Base-by-base conservation (phyloP, 179 eudicot genomes). In the Drosera spatulata region DNA sequence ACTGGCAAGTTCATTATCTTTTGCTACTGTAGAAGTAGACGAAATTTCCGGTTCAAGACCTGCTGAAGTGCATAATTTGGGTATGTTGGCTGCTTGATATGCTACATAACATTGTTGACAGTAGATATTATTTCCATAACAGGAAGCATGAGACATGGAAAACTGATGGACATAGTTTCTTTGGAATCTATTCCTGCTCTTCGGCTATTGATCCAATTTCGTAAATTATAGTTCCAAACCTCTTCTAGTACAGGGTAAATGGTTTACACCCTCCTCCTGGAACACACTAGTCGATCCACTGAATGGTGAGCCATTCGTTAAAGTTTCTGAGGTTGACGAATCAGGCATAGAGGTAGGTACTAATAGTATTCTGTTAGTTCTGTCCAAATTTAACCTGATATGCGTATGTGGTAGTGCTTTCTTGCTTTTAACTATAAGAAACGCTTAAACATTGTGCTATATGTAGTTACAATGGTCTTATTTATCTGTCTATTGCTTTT, bases 221-320 rank as follows among this genome's bases (percentile, higher is more conserved):
- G 44, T 44, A 15, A 58, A 44, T 63, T 49, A 14, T 50, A 14
- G 39, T 68, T 56, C 11, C 55, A 4, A 38, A 55, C 39, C 37
- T 51, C 43, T 39, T 80, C n/a, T 68, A 93, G 99, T 90, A 70
- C 86, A 93, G 77, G 99, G 99, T 2, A 85, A 86, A 57, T 93
- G 99, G 99, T 59, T 73, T 41, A 75, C 60, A 54, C 75, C 97
- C 59, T 80, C 94, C 55, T 66, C 50, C 39, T 93, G 94, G 88
- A 90, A 82, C 64, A 93, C 94, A 33, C 61, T 90, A 62, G 75
- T 74, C 39, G 99, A 94, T 77, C 99, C 99, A 58, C 65, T 94
- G 58, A 94, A 94, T 64, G 99, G 99, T 37, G 97, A 94, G 71
- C 71, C 97, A 6, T 94, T 94, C 68, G 90, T 94, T 40, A 83